These are phyloP conservation scores for Reutealis trisperma DNA, from an alignment of 345 rosid genomes.

Conservation along the genomic window DNA sequence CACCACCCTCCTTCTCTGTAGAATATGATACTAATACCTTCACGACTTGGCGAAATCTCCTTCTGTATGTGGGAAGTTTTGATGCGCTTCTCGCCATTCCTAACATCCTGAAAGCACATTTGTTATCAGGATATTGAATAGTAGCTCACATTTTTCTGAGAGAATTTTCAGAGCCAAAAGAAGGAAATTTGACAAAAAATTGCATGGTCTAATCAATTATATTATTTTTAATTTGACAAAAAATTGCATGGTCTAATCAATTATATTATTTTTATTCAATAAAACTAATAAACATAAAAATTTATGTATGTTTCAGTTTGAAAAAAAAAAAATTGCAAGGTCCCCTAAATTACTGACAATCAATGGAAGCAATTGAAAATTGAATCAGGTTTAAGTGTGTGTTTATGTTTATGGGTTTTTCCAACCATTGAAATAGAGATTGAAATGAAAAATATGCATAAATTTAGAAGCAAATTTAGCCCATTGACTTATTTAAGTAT, in stretches of 20 bases:
- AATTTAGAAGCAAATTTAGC: no score
- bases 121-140: neutral
- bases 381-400: no score
- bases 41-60: conserved; percentile 67
- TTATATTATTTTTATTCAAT: neutral
- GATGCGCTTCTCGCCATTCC: conserved; percentile 66
- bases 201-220: neutral
- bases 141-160: neutral
- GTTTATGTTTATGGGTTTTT: no score
- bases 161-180: neutral
- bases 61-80: conserved; percentile 69
- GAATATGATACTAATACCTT: conserved; percentile 51
- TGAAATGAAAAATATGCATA: no score
- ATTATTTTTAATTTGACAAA: neutral
- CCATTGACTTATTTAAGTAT: no score
- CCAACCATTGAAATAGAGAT: no score
- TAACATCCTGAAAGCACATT: conserved; percentile 50
- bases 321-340: neutral
- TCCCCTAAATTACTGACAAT: no score
- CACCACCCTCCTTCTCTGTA: conserved; percentile 41
- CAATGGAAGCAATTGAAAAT: no score
- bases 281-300: neutral
- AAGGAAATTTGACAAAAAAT: neutral
- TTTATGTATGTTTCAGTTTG: neutral
- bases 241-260: neutral